Evolutionary conservation across 2,329 filamentous ascomycete species (phyloP).

Genomic region (Ceratocystis alfenasii): DNA sequence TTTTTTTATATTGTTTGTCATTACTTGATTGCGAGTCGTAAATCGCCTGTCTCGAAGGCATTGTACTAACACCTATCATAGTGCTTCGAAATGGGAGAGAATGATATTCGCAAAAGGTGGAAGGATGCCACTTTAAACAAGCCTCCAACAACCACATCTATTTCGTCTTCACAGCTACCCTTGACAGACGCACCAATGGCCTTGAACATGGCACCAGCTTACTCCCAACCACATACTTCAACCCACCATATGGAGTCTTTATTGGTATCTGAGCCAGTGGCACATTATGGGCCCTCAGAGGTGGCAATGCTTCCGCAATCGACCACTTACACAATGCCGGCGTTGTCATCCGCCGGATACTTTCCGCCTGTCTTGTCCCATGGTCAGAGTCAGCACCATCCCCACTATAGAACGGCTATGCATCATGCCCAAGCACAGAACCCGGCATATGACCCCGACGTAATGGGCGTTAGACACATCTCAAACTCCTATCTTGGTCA

Average conservation of each 20-base stretch:
- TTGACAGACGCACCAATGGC: not conserved
- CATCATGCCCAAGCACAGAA: constrained; percentile 5
- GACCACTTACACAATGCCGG: constrained; percentile 12
- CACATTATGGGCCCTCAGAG: not conserved
- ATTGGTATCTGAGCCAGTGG: constrained; percentile 10
- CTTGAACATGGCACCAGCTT: constrained; percentile 18
- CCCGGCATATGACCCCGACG: constrained; percentile 7
- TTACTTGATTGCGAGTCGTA: not conserved
- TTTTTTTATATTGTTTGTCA: too few species aligned
- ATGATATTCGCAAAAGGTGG: constrained; percentile 20
- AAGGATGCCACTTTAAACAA: constrained; percentile 12
- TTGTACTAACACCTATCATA: constrained; percentile 12
- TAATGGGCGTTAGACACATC: constrained; percentile 9
- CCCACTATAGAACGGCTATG: not conserved
- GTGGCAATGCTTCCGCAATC: constrained; percentile 6
- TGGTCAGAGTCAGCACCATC: not conserved
- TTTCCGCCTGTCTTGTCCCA: not conserved
- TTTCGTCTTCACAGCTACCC: not conserved
- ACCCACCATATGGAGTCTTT: constrained; percentile 24
- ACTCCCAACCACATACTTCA: constrained; percentile 27
- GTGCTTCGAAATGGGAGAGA: constrained; percentile 22
- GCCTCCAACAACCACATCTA: not conserved
- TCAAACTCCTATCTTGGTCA: constrained; percentile 25
- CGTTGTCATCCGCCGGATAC: constrained; percentile 2
- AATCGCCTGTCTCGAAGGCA: not conserved